A percentile compares a stretch with the other conserved stretches of the same genome.
Conservation (phyloP, 768 basidiomycete species). For the Panus rudis region DNA sequence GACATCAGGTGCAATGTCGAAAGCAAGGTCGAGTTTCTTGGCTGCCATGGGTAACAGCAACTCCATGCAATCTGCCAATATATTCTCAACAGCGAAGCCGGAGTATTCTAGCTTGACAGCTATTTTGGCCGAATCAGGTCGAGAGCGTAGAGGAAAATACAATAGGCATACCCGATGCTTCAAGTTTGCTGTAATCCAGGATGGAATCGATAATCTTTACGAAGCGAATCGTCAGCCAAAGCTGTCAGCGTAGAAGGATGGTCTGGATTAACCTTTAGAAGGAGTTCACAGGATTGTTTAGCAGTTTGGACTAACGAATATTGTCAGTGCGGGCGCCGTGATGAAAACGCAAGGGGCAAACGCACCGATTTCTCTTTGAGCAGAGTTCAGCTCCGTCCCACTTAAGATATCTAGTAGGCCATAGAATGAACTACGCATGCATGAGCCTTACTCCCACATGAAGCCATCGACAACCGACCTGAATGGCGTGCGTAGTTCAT, state of each 20-base stretch:
- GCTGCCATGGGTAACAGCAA: conserved; percentile 68
- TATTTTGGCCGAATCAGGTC: conserved; percentile 18
- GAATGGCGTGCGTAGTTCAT: conserved; percentile 72
- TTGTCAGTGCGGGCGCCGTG: background rate
- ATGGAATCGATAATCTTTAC: conserved; percentile 71
- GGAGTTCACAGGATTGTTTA: conserved; percentile 68
- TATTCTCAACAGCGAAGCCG: conserved; percentile 61
- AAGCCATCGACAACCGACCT: conserved; percentile 32
- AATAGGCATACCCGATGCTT: conserved; percentile 50
- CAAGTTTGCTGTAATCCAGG: conserved; percentile 72
- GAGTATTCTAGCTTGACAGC: conserved; percentile 66
- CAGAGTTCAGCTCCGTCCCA: conserved; percentile 61
- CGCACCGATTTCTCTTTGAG: conserved; percentile 64
- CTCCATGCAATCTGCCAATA: conserved; percentile 75
- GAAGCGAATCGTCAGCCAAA: conserved; percentile 3
- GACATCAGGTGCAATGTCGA: conserved; percentile 61
- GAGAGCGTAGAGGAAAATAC: background rate
- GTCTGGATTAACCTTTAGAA: conserved; percentile 52
- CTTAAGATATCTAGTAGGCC: conserved; percentile 69
- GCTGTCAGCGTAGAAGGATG: background rate
- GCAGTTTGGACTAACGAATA: conserved; percentile 58
- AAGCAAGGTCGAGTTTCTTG: conserved; percentile 66
- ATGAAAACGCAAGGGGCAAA: background rate
- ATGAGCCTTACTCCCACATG: conserved; percentile 3
- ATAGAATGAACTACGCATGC: conserved; percentile 54